These are phyloP conservation scores for Symbiotaphrina buchneri DNA, from an alignment of 495 filamentous ascomycete genomes.

Conservation along the genomic window DNA sequence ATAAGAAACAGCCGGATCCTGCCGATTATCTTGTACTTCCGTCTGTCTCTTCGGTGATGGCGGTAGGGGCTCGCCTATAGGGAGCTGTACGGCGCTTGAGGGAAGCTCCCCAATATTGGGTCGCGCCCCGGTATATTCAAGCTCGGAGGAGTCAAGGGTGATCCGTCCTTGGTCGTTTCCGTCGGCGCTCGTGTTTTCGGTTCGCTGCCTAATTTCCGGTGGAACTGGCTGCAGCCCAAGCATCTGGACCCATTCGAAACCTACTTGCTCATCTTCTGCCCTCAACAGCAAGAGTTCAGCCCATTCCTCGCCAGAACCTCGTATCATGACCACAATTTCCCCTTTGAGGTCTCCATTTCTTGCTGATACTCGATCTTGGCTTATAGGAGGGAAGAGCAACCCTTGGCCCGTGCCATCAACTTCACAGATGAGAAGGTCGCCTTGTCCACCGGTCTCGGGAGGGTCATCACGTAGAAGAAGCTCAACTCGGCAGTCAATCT, in stretches of 20 bases:
- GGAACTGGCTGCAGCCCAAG: conserved; percentile 57
- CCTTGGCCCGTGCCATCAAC: conserved; percentile 54
- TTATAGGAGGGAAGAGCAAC: conserved; percentile 75
- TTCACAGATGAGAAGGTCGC: conserved; percentile 81
- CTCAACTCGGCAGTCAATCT: conserved; percentile 76
- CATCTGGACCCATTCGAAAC: conserved; percentile 74
- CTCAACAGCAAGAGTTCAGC: conserved; percentile 56
- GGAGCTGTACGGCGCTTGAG: too few species aligned
- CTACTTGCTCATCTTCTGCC: conserved; percentile 48
- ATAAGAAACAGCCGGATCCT: too few species aligned
- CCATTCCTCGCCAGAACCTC: conserved; percentile 47
- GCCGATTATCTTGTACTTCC: too few species aligned
- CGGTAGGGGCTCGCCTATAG: too few species aligned
- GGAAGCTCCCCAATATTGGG: too few species aligned
- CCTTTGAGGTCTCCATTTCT: conserved; percentile 45
- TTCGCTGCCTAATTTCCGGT: conserved; percentile 30
- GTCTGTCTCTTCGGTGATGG: too few species aligned
- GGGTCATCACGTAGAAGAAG: conserved; percentile 63
- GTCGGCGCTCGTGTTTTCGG: too few species aligned
- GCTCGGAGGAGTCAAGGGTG: too few species aligned
- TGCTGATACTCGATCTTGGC: conserved; percentile 46
- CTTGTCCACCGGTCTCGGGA: conserved; percentile 25
- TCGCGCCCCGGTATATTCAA: too few species aligned
- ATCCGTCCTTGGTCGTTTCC: too few species aligned
- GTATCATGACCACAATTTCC: conserved; percentile 69